Conservation (phyloP, 2,329 filamentous ascomycete species). For the Sphaerulina vaccinii region DNA sequence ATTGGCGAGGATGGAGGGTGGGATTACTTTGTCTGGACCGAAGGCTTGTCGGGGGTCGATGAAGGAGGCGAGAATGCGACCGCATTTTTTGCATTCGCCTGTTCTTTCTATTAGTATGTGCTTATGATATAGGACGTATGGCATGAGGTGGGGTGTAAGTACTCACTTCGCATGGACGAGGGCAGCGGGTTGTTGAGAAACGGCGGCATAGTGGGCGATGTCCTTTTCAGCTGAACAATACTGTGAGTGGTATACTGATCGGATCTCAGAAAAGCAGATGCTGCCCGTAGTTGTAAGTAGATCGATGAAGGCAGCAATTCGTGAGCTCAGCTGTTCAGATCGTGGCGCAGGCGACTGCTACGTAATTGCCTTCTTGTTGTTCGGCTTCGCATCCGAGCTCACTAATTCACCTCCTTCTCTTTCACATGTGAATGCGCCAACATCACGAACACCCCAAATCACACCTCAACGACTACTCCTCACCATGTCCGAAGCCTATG, state of each 20-base stretch:
- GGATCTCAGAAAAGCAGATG: too few species aligned
- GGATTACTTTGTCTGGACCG: slow-evolving; percentile 95
- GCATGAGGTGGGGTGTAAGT: slow-evolving; percentile 1
- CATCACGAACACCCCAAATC: not conserved
- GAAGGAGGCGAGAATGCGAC: slow-evolving; percentile 92
- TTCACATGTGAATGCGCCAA: too few species aligned
- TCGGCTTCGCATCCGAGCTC: not conserved
- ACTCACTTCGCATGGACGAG: slow-evolving; percentile 54
- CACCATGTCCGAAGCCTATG: slow-evolving; percentile 58
- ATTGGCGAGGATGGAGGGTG: slow-evolving; percentile 80
- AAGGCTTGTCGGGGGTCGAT: slow-evolving; percentile 91
- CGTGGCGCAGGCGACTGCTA: too few species aligned
- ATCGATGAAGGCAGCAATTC: too few species aligned
- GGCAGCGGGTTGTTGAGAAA: slow-evolving; percentile 56
- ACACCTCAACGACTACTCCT: not conserved
- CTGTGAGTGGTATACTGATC: too few species aligned
- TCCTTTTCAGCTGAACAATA: not conserved
- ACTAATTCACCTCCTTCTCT: not conserved
- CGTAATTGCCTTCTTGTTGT: not conserved
- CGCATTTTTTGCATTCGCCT: slow-evolving; percentile 98
- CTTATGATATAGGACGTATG: not conserved
- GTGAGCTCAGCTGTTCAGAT: too few species aligned
- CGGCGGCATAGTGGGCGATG: slow-evolving; percentile 39
- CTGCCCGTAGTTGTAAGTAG: too few species aligned
- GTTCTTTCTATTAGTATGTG: slow-evolving; percentile 18